A percentile compares a stretch with the other conserved stretches of the same genome.
Conservation (phyloP, 1,139 yeast species). For the Geotrichum klebahnii region DNA sequence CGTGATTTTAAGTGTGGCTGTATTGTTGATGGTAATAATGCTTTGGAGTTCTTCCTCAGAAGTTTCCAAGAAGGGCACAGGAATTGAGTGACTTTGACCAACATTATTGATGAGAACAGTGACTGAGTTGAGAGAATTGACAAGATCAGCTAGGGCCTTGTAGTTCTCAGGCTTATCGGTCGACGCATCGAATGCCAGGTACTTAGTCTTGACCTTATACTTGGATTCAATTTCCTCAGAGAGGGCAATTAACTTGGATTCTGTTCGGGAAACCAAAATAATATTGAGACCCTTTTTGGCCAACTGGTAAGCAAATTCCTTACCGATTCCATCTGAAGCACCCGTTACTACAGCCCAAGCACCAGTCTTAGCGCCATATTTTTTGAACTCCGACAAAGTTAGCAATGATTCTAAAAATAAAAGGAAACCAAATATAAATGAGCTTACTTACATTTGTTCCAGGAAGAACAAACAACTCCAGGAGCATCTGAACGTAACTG, state of each 20-base stretch:
- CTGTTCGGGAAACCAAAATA: constrained; percentile 79
- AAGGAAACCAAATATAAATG: neutral
- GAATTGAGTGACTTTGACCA: constrained; percentile 91
- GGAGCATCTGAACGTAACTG: constrained; percentile 44
- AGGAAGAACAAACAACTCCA: constrained; percentile 63
- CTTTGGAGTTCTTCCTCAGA: constrained; percentile 63
- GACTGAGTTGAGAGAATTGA: constrained; percentile 48
- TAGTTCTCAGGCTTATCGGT: constrained; percentile 54
- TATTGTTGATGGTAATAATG: constrained; percentile 80
- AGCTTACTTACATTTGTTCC: constrained; percentile 42
- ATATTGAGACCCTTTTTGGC: constrained; percentile 82
- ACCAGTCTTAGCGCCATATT: constrained; percentile 65
- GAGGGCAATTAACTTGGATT: constrained; percentile 63
- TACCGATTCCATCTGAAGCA: constrained; percentile 96
- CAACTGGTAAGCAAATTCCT: constrained; percentile 80
- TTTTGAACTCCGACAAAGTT: constrained; percentile 42
- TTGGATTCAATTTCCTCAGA: constrained; percentile 59
- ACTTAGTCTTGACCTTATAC: constrained; percentile 59
- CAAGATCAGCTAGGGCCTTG: constrained; percentile 46
- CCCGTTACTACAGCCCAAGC: constrained; percentile 94
- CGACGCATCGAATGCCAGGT: constrained; percentile 77
- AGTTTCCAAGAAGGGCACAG: constrained; percentile 88
- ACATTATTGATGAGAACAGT: constrained; percentile 84
- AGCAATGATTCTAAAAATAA: neutral
- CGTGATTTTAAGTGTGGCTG: constrained; percentile 80